Evolutionary conservation across 2,329 filamentous ascomycete species (phyloP).

Genomic region (Neurospora sp.): DNA sequence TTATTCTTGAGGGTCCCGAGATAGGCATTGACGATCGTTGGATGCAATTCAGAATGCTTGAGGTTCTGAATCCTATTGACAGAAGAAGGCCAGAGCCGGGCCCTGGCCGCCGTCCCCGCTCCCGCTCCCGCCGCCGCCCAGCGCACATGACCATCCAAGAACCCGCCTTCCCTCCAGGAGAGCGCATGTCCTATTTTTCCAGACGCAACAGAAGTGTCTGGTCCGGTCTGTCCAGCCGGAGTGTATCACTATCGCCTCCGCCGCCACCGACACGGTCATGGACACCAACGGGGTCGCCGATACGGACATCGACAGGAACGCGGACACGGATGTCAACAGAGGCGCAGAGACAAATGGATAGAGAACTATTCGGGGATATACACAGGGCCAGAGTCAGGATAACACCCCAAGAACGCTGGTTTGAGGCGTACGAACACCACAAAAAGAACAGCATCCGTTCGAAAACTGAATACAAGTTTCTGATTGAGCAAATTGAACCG

Average conservation of each 20-base stretch:
- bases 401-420: not conserved
- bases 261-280: not conserved
- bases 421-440: not conserved
- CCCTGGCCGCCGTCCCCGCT: not conserved
- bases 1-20: too few species aligned
- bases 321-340: not conserved
- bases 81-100: too few species aligned
- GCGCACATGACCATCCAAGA: not conserved
- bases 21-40: too few species aligned
- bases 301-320: not conserved
- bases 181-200: not conserved
- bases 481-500: not conserved
- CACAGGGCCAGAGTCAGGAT: too few species aligned
- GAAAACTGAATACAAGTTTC: not conserved
- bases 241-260: not conserved
- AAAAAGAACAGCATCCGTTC: not conserved
- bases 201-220: not conserved
- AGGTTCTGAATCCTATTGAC: too few species aligned
- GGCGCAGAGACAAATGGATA: not conserved
- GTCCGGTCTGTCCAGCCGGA: not conserved
- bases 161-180: not conserved
- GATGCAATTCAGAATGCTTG: too few species aligned
- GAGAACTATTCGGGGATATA: not conserved
- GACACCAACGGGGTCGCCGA: not conserved
- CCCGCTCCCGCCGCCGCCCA: not conserved